Evolutionary conservation across 345 rosid species (phyloP).

Genomic region (Pistacia vera): DNA sequence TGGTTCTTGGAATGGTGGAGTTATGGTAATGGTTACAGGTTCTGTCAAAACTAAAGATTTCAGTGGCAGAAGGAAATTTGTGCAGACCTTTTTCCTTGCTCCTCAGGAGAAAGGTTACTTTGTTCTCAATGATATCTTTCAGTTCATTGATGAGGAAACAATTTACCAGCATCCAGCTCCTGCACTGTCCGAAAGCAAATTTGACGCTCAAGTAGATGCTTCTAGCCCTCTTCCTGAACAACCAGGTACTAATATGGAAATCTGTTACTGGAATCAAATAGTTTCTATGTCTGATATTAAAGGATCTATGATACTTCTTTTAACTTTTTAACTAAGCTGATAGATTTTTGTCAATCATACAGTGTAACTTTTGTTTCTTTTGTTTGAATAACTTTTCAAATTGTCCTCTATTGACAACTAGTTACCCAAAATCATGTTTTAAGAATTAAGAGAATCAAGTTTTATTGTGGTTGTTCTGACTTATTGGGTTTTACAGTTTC

Average conservation of each 20-base stretch:
- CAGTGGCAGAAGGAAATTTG: slow-evolving; percentile 61
- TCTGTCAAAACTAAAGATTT: slow-evolving; percentile 76
- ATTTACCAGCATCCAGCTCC: slow-evolving; percentile 56
- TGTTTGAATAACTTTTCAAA: not conserved
- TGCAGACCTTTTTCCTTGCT: slow-evolving; percentile 91
- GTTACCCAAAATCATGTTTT: not conserved
- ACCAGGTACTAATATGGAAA: slow-evolving; percentile 47
- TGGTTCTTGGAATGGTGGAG: slow-evolving; percentile 85
- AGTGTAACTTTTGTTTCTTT: not conserved
- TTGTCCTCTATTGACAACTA: not conserved
- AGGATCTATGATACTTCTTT: not conserved
- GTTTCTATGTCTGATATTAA: not conserved
- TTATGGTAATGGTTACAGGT: slow-evolving; percentile 84
- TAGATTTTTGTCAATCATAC: not conserved
- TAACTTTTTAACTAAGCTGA: not conserved
- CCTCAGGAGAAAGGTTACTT: slow-evolving; percentile 96
- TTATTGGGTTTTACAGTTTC: slow-evolving; percentile 49
- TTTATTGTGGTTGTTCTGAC: slow-evolving; percentile 6
- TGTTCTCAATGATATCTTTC: slow-evolving; percentile 89
- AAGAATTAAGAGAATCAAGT: not conserved
- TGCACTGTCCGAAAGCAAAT: slow-evolving; percentile 44
- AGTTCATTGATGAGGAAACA: slow-evolving; percentile 60
- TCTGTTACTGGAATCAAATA: not conserved
- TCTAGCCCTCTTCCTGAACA: slow-evolving; percentile 57
- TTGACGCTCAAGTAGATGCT: slow-evolving; percentile 49